Conservation (phyloP, 2,329 filamentous ascomycete genomes). For the Fusarium secorum region DNA sequence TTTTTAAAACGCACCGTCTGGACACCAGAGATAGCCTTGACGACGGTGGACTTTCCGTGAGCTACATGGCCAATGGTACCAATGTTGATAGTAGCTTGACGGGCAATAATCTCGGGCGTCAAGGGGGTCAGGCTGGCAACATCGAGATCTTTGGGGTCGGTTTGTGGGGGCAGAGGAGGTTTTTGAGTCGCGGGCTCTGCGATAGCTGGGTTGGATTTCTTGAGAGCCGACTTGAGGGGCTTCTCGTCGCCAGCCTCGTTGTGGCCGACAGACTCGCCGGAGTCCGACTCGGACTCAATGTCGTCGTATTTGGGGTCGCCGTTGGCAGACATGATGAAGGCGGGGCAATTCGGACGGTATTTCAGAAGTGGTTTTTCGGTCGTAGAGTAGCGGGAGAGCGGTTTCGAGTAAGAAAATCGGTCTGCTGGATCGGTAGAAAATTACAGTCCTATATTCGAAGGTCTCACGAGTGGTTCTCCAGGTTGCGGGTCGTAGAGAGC, state of each 20-base stretch:
- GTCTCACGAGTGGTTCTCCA: constrained; percentile 25
- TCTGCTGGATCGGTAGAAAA: constrained; percentile 29
- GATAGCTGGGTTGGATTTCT: constrained; percentile 69
- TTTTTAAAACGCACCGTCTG: constrained; percentile 99
- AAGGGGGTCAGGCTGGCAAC: constrained; percentile 81
- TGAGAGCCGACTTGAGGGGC: constrained; percentile 84
- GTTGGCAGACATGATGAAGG: constrained; percentile 61
- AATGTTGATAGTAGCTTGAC: constrained; percentile 99
- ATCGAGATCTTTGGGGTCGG: constrained; percentile 88
- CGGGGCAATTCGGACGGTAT: constrained; percentile 42
- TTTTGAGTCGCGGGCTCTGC: constrained; percentile 63
- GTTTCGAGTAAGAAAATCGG: constrained; percentile 18
- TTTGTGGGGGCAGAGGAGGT: constrained; percentile 79
- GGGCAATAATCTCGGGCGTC: constrained; percentile 94
- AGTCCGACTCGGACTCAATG: constrained; percentile 75
- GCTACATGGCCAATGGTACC: constrained; percentile 98
- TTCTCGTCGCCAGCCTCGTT: constrained; percentile 69
- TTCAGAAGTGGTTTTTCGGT: constrained; percentile 36
- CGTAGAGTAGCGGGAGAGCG: constrained; percentile 16
- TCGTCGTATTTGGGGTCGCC: constrained; percentile 73
- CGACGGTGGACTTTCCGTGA: constrained; percentile 98
- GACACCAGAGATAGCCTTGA: constrained; percentile 98
- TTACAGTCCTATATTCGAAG: constrained; percentile 28
- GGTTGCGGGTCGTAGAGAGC: constrained; percentile 30
- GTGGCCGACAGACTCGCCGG: constrained; percentile 69